phyloP scores from a whole-genome alignment of 2,329 filamentous ascomycete genomes.

The Colletotrichum sp. region DNA sequence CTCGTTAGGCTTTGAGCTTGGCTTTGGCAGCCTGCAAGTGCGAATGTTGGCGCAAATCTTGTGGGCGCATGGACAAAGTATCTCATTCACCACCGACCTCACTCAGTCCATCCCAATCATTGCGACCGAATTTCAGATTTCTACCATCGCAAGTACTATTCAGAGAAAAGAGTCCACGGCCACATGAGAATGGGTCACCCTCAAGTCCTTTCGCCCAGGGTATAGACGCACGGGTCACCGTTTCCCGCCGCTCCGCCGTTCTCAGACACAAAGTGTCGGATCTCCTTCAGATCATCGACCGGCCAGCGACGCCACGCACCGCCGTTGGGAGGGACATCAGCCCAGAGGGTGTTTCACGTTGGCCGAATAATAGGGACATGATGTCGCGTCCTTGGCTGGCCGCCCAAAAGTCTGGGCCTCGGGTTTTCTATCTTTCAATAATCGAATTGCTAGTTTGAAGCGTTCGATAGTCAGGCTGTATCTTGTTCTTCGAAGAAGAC shows the following conservation, averaged over 20 bases:
- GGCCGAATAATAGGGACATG: neutral
- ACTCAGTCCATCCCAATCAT: neutral
- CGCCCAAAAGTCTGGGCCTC: neutral
- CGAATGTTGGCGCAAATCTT: neutral
- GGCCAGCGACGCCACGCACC: neutral
- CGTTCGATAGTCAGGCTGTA: neutral
- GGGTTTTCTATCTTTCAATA: neutral
- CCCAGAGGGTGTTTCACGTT: slow-evolving; percentile 6
- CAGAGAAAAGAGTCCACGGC: neutral
- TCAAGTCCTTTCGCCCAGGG: neutral
- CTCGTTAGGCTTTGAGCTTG: neutral
- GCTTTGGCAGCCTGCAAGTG: neutral
- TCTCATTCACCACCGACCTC: neutral
- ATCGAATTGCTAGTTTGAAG: neutral
- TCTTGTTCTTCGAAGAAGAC: neutral
- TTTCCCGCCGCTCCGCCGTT: slow-evolving; percentile 1
- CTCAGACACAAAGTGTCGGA: slow-evolving; percentile 19
- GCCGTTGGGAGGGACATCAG: neutral
- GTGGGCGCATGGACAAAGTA: neutral
- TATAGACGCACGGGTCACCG: neutral
- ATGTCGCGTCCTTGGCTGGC: neutral
- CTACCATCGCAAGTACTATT: neutral
- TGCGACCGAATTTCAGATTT: neutral
- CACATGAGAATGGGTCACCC: neutral
- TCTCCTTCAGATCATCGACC: slow-evolving; percentile 6